Evolutionary conservation across 2,329 filamentous ascomycete genomes (phyloP), one percentile per base, ranked within the genome.

Genomic region (Cercospora sojina): DNA sequence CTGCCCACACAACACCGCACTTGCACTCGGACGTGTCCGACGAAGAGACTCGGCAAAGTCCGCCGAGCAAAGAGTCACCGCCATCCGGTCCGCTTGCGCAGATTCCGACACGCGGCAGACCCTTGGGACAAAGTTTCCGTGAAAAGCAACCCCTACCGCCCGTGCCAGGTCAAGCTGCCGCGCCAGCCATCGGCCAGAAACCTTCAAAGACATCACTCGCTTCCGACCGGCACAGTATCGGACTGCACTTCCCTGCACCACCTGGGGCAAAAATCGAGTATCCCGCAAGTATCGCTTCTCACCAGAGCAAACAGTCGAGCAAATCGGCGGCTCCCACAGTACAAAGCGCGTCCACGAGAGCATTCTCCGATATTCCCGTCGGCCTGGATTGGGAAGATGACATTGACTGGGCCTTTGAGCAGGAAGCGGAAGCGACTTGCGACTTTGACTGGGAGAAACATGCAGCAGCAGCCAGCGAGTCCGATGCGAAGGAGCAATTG

Each of bases 391-490:
- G 86, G 86, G 86, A 88, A 71, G 85, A 86, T 43, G 85, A 87
- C 67, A 85, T 88, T 64, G 86, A 88, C 69, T 88, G 85, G 71
- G 87, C 85, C 71, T 88, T 88, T 70, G 84, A 87, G 67, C 83
- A 87, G 72, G 85, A 84, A 27, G 83, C 86, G 5, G 86, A 88
- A 74, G 85, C 86, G 1, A 84, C 85, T 61, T 87, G 84, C 69
- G 81, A 88, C 68, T 87, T 87, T 65, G 84, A 88, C 66, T 88
- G 86, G 85, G 80, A 83, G 64, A 67, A 64, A 27, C 47, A 62
- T 62, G 60, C 35, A 59, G 25, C 51, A 56, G 60, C 35, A 59
- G 25, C 51, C 23, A n/a, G 35, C 35, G 35, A 41, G 35, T 41
- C 35, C n/a, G 35, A 41, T 41, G 27, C 60, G 27, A 62, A 59